Conservation (phyloP, 108 stramenopile species). For the Poteriospumella lacustris region DNA sequence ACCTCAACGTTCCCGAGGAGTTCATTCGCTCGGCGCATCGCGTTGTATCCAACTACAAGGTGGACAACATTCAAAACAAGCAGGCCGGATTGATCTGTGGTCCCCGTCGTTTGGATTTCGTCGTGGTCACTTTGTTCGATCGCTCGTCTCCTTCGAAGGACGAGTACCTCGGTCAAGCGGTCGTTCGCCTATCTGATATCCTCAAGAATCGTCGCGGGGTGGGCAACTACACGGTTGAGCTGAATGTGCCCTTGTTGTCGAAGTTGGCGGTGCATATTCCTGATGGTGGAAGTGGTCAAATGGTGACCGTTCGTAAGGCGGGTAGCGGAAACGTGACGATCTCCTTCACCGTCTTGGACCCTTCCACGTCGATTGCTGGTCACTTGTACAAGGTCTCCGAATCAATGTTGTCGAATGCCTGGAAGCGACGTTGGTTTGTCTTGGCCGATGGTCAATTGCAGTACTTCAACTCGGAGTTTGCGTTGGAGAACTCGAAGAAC, state of each 20-base stretch:
- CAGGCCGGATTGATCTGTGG: not conserved
- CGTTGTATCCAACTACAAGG: not conserved
- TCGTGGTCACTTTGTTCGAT: not conserved
- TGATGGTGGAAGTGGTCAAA: not conserved
- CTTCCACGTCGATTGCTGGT: not conserved
- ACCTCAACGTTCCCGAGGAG: not conserved
- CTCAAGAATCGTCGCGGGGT: not conserved
- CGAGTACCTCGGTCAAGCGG: not conserved
- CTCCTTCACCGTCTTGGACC: no score
- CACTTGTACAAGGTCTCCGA: not conserved
- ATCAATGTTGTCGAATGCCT: conserved; percentile 12
- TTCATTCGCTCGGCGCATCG: not conserved
- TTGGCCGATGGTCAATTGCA: not conserved
- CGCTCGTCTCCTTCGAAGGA: not conserved
- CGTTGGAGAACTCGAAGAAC: not conserved
- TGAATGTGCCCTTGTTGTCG: not conserved
- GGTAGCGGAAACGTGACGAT: not conserved
- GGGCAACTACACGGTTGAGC: not conserved
- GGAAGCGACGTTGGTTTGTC: conserved; percentile 5
- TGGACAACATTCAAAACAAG: not conserved
- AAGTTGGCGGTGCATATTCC: not conserved
- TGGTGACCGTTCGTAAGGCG: not conserved
- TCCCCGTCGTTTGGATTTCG: not conserved
- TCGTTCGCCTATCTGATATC: not conserved
- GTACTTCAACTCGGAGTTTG: not conserved